Base-by-base conservation (phyloP, 768 basidiomycete genomes). In the Suillus weaverae region DNA sequence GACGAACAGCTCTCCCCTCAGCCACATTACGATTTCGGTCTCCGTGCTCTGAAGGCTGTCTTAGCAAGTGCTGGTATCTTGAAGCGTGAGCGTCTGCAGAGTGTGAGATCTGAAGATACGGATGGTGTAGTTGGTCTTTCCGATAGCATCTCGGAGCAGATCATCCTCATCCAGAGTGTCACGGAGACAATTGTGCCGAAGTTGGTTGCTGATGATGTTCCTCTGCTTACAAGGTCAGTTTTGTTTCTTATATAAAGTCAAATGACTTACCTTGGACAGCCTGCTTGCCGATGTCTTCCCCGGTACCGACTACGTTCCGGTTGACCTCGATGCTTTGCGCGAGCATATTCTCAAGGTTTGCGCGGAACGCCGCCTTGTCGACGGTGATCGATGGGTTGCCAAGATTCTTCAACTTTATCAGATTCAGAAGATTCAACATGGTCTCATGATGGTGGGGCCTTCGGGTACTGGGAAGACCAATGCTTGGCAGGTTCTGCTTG, bases 401-500 rank as follows among this genome's bases (percentile, higher is more conserved):
- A 99, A 99, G 81, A 97, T 98, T 64, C 83, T 99, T 16, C 97
- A 99, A 74, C 85, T 99, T 5, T 99, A 98, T 77, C 97, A 99
- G 76, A 99, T 99, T 65, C 97, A 99, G 79, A 98, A 95, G 81
- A 99, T 99, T 67, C 97, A 99, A 70, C 97, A 99, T 77, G 97
- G 97, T 78, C 83, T 99, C 48, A 99, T 99, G 97, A 97, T 99
- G 95, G 97, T 99, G 35, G 97, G 97, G 1, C 90, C 97, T 1
- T 98, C 97, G 13, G 97, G 97, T 33, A 95, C 86, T 56, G 97
- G 97, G 36, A 99, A 99, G 79, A 97, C 92, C 2, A 92, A 95
- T 68, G 96, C 97, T 0, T 99, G 97, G 97, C 91, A 91, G 71
- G 94, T 98, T 50, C 83, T 99, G 4, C 84, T 99, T 33, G 86